Conservation (phyloP, 768 basidiomycete genomes). For the Cytidiella melzeri region DNA sequence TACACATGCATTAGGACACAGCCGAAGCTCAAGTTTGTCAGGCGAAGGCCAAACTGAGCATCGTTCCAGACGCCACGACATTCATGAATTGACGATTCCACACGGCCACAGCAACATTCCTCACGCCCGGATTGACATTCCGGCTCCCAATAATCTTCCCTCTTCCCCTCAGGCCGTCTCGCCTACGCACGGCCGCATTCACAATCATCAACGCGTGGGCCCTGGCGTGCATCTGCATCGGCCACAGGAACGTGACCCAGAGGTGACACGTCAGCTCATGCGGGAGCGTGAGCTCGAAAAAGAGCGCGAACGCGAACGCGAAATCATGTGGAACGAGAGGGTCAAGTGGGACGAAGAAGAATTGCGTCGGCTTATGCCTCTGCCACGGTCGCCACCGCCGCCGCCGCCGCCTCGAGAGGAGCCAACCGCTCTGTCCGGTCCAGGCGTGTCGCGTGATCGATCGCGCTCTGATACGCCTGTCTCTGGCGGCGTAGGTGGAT, state of each 20-base stretch:
- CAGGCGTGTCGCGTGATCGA: conserved; percentile 9
- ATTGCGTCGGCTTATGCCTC: conserved; percentile 11
- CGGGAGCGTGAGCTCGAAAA: conserved; percentile 21
- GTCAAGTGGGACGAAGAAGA: conserved; percentile 19
- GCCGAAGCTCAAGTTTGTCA: conserved; percentile 18
- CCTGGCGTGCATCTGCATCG: conserved; percentile 51
- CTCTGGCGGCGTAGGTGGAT: conserved; percentile 13
- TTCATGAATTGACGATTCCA: conserved; percentile 34
- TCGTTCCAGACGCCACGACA: conserved; percentile 44
- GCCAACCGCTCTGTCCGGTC: not conserved
- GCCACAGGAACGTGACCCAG: conserved; percentile 44
- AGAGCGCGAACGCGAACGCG: conserved; percentile 19
- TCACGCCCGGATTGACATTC: conserved; percentile 1
- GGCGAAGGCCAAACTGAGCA: conserved; percentile 25
- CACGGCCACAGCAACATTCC: conserved; percentile 22
- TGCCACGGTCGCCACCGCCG: no score
- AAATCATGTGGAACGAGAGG: conserved; percentile 14
- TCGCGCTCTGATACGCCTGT: conserved; percentile 22
- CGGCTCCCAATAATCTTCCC: conserved; percentile 8
- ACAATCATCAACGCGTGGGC: conserved; percentile 63
- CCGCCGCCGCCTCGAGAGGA: no score
- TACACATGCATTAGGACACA: conserved; percentile 24
- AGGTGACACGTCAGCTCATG: conserved; percentile 23
- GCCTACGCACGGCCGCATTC: conserved; percentile 24
- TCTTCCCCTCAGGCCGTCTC: conserved; percentile 30